These are phyloP conservation scores for Geotrichum citri-aurantii DNA, from an alignment of 1,139 yeast species.

Conservation along the genomic window DNA sequence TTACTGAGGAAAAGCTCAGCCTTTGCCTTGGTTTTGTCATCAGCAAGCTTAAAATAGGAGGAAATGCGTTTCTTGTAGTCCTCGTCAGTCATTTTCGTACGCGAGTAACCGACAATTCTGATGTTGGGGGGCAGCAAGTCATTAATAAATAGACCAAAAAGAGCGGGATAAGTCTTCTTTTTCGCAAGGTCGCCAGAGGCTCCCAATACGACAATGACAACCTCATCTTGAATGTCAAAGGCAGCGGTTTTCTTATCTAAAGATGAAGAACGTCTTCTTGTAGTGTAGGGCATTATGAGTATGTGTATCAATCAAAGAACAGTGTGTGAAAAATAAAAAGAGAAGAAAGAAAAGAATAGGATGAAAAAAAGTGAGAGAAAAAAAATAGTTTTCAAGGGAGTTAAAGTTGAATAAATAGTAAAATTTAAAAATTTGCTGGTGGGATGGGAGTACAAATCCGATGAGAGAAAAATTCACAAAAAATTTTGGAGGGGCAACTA, in stretches of 20 bases:
- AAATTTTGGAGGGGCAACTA: conserved; percentile 1
- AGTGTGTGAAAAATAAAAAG: background rate
- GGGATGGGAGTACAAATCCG: background rate
- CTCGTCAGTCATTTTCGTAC: conserved; percentile 63
- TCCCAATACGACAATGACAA: conserved; percentile 72
- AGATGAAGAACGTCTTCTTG: background rate
- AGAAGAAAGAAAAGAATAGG: background rate
- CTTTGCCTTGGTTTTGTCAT: conserved; percentile 40
- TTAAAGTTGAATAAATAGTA: background rate
- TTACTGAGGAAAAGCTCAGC: conserved; percentile 60
- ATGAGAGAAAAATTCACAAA: conserved; percentile 1
- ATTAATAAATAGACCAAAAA: conserved; percentile 48
- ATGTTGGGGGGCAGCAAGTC: conserved; percentile 68
- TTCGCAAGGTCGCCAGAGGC: conserved; percentile 97
- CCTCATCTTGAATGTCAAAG: conserved; percentile 3
- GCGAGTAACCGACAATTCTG: conserved; percentile 85
- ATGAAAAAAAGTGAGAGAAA: background rate
- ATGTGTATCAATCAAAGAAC: background rate
- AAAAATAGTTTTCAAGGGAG: background rate
- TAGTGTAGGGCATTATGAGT: background rate
- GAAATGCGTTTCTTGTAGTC: conserved; percentile 64
- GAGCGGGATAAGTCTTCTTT: conserved; percentile 59
- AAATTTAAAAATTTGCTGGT: background rate
- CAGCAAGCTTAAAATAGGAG: conserved; percentile 58
- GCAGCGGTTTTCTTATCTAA: background rate